Base-by-base conservation (phyloP, 768 basidiomycete species). In the Tephrocybe sp. region DNA sequence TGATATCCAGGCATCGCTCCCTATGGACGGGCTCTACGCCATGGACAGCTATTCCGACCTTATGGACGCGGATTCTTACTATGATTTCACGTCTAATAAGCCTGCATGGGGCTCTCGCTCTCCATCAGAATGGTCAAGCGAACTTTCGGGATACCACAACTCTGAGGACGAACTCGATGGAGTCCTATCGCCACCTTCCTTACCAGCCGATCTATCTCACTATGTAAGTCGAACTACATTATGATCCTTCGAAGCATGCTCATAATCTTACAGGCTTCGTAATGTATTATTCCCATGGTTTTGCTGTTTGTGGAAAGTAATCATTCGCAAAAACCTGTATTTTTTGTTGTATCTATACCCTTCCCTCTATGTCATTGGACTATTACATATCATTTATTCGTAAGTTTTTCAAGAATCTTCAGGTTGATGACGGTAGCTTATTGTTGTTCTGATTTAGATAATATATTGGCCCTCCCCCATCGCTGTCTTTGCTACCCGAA, bases 131-230 rank as follows among this genome's bases (percentile, higher is more conserved):
- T 22, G 46, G 16, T 60, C 58, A 19, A 42, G 51, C 31, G 55
- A 59, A 11, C 45, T 44, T 11, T 54, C 56, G 16, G 43, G 23
- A 34, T 60, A 60, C 32, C 40, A 52, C 31, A 43, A 30, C 48
- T 58, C 52, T 33, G 57, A 50, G 49, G 54, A 59, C 43, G 59
- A 55, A 30, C 20, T 56, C 30, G 56, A 57, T 48, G 32, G 49
- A 10, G 46, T 42, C 4, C 45, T 62, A 39, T 56, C 60, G 1
- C 60, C 68, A 19, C 50, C 63, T 1, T 59, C 65, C 53, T 68
- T 62, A 48, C 56, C 68, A 6, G 44, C 56, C 14, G 67, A 68
- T 19, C 51, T 68, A 5, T 66, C 64, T 43, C 64, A 64, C 49
- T 73, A 67, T 60, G 71, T 65, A 57, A 63, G 70, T 68, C 13